Evolutionary conservation across 2,329 filamentous ascomycete genomes (phyloP).

Genomic region (Huntiella omanensis): DNA sequence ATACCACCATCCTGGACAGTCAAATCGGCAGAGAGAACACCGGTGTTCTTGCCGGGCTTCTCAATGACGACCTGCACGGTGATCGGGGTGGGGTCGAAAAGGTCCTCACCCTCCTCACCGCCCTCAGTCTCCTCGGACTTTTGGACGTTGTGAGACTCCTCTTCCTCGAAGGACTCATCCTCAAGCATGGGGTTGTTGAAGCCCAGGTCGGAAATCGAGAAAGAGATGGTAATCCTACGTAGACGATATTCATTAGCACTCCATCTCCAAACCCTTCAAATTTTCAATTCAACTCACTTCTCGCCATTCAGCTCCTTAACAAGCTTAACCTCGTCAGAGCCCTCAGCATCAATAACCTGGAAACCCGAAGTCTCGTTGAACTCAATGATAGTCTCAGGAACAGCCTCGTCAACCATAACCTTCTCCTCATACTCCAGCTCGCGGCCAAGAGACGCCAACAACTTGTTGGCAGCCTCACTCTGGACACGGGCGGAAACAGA

Average conservation of each 20-base stretch:
- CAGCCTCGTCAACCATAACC: conserved; percentile 51
- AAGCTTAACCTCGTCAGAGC: conserved; percentile 74
- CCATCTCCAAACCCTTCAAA: conserved; percentile 4
- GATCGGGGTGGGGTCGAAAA: conserved; percentile 42
- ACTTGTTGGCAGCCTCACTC: conserved; percentile 40
- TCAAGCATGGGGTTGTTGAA: conserved; percentile 40
- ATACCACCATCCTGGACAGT: conserved; percentile 72
- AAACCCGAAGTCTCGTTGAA: conserved; percentile 76
- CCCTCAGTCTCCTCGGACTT: conserved; percentile 38
- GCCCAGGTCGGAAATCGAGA: conserved; percentile 70
- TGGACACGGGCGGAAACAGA: conserved; percentile 25
- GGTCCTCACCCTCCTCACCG: conserved; percentile 29
- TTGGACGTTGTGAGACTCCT: conserved; percentile 28
- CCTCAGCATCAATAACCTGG: conserved; percentile 62
- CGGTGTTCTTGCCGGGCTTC: conserved; percentile 51
- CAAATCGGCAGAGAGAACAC: conserved; percentile 73
- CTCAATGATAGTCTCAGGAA: conserved; percentile 64
- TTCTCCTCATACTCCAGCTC: conserved; percentile 74
- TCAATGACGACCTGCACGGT: conserved; percentile 74
- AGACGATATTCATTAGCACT: conserved; percentile 4
- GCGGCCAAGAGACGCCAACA: conserved; percentile 49
- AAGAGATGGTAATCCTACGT: conserved; percentile 50
- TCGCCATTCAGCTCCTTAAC: conserved; percentile 72
- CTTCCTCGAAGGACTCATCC: conserved; percentile 34
- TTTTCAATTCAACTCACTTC: conserved; percentile 39